phyloP scores from a whole-genome alignment of 2,329 filamentous ascomycete genomes.

The Beauveria sp. region DNA sequence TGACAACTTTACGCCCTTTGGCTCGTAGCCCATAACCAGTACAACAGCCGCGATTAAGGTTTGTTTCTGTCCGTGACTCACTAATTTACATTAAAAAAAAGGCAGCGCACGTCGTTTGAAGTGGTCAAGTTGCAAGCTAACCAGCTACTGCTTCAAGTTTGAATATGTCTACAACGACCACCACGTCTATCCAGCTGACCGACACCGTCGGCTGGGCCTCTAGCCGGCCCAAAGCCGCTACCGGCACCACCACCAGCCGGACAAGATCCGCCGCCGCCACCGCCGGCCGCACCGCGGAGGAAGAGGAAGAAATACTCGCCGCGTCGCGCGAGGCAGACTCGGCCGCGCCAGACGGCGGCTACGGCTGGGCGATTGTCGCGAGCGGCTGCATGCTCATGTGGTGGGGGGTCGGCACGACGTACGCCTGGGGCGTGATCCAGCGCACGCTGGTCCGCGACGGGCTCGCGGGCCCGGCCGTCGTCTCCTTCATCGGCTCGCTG shows the following conservation, averaged over 20 bases:
- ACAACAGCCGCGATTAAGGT: background rate
- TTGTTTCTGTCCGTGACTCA: background rate
- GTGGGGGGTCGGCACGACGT: constrained; percentile 49
- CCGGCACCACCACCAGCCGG: background rate
- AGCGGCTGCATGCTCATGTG: constrained; percentile 44
- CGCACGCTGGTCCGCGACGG: constrained; percentile 42
- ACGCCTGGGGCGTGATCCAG: constrained; percentile 56
- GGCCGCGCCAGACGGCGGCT: constrained; percentile 44
- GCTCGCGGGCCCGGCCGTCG: constrained; percentile 40
- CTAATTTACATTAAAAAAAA: background rate
- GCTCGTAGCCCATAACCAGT: background rate
- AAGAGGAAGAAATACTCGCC: constrained; percentile 24
- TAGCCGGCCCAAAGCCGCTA: background rate
- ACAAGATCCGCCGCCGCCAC: background rate
- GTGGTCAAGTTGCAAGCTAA: background rate
- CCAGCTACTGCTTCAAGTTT: background rate
- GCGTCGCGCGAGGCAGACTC: constrained; percentile 38
- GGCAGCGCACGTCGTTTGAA: background rate
- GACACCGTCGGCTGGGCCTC: background rate
- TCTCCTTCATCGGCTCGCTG: constrained; percentile 52
- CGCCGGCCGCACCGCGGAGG: background rate
- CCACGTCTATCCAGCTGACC: constrained; percentile 3
- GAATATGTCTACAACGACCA: constrained; percentile 2
- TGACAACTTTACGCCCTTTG: background rate
- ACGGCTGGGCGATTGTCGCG: constrained; percentile 48